Percentiles rank a stretch among this genome's conserved stretches.
phyloP scores from a whole-genome alignment of 2,329 filamentous ascomycete species.

The Ophiostoma sp. region DNA sequence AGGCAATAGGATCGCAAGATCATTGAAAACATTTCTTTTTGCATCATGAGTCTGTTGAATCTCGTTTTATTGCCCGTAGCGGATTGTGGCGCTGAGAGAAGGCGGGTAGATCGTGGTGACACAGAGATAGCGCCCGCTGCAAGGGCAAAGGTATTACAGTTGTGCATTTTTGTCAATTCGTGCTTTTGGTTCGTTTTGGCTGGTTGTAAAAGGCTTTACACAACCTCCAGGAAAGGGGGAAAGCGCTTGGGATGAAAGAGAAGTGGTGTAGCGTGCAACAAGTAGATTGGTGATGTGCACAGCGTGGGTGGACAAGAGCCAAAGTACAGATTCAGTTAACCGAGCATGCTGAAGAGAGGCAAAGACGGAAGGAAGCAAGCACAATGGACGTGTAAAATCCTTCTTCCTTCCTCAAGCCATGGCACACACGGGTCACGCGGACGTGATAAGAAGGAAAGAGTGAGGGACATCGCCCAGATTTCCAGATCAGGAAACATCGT shows the following conservation, averaged over 20 bases:
- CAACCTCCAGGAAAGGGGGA: background rate
- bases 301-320: background rate
- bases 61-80: background rate
- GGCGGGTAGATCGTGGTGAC: background rate
- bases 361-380: background rate
- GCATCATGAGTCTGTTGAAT: background rate
- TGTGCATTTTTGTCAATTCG: background rate
- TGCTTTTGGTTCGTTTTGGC: background rate
- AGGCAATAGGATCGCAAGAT: background rate
- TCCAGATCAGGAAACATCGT: background rate
- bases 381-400: background rate
- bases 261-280: slow-evolving; percentile 6
- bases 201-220: background rate
- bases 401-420: background rate
- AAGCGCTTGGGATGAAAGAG: background rate
- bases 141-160: background rate
- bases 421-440: slow-evolving; percentile 1
- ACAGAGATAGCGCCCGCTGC: background rate
- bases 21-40: background rate
- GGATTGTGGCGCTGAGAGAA: background rate
- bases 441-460: background rate
- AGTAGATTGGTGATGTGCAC: background rate
- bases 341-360: background rate
- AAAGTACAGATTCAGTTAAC: slow-evolving; percentile 16
- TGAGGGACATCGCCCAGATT: background rate